Evolutionary conservation across 768 basidiomycete species (phyloP).

Genomic region (Mycena chlorophos): DNA sequence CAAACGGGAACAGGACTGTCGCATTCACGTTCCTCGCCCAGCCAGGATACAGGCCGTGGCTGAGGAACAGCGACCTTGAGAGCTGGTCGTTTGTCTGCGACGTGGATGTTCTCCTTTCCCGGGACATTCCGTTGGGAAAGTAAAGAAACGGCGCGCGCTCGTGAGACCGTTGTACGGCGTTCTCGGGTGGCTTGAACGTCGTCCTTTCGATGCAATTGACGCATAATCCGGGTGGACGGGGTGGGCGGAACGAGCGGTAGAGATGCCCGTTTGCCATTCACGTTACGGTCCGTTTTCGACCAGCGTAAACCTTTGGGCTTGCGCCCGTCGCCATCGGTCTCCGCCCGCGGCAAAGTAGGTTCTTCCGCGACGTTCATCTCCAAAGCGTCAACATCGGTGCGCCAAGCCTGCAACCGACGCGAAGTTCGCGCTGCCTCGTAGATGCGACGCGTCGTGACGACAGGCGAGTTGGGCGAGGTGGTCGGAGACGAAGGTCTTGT

Average conservation of each 20-base stretch:
- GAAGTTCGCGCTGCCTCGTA: slow-evolving; percentile 19
- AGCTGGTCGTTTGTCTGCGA: background rate
- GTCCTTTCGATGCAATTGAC: background rate
- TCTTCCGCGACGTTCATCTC: slow-evolving; percentile 7
- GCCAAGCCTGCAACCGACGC: slow-evolving; percentile 7
- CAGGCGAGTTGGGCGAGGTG: background rate
- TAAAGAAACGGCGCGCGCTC: slow-evolving; percentile 15
- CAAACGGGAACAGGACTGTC: slow-evolving; percentile 19
- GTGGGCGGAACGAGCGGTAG: slow-evolving; percentile 4
- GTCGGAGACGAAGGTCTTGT: slow-evolving; percentile 1
- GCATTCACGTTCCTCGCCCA: slow-evolving; percentile 7
- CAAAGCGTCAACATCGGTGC: slow-evolving; percentile 12
- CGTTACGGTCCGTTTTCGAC: background rate
- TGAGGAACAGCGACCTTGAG: slow-evolving; percentile 7
- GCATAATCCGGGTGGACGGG: background rate
- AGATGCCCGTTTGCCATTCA: slow-evolving; percentile 9
- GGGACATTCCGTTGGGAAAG: background rate
- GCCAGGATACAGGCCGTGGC: slow-evolving; percentile 9
- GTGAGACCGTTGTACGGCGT: slow-evolving; percentile 18
- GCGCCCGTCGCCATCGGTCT: slow-evolving; percentile 3
- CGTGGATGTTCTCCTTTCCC: background rate
- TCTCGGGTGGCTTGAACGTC: background rate
- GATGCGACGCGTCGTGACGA: slow-evolving; percentile 20
- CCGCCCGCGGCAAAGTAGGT: slow-evolving; percentile 1
- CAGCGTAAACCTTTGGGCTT: background rate